These are phyloP conservation scores for Fraxinus latifolia DNA, from an alignment of 305 asterid species.

Conservation along the genomic window DNA sequence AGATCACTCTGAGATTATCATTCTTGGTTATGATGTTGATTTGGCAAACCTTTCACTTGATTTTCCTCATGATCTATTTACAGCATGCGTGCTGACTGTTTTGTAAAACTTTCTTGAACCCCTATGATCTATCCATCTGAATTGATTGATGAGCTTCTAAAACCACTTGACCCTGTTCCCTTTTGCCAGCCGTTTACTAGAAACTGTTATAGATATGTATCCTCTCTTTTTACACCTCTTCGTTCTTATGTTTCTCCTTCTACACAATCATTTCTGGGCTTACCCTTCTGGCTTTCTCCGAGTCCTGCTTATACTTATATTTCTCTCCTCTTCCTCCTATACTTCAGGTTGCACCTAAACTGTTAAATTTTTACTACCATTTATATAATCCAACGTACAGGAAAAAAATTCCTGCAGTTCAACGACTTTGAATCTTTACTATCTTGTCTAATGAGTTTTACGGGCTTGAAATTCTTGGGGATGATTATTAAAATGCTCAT, in stretches of 20 bases:
- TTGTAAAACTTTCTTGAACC: not conserved
- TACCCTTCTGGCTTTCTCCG: not conserved
- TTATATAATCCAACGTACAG: not conserved
- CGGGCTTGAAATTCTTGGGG: not conserved
- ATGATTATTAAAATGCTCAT: not conserved
- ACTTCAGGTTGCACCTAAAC: not conserved
- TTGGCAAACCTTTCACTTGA: not conserved
- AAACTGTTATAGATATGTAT: not conserved
- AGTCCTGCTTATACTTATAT: not conserved
- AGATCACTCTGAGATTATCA: not conserved
- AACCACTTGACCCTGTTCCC: not conserved
- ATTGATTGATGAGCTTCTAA: not conserved
- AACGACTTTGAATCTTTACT: not conserved
- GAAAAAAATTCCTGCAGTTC: not conserved
- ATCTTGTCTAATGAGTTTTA: not conserved
- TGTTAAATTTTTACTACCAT: not conserved
- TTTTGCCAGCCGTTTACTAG: not conserved
- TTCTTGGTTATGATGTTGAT: not conserved
- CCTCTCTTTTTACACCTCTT: not conserved
- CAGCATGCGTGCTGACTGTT: not conserved
- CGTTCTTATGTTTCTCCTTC: not conserved
- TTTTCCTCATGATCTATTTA: not conserved
- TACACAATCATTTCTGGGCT: not conserved
- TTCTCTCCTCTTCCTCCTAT: not conserved
- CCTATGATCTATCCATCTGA: not conserved